Evolutionary conservation across 2,329 filamentous ascomycete species (phyloP).

Genomic region (Corynespora cassiicola): DNA sequence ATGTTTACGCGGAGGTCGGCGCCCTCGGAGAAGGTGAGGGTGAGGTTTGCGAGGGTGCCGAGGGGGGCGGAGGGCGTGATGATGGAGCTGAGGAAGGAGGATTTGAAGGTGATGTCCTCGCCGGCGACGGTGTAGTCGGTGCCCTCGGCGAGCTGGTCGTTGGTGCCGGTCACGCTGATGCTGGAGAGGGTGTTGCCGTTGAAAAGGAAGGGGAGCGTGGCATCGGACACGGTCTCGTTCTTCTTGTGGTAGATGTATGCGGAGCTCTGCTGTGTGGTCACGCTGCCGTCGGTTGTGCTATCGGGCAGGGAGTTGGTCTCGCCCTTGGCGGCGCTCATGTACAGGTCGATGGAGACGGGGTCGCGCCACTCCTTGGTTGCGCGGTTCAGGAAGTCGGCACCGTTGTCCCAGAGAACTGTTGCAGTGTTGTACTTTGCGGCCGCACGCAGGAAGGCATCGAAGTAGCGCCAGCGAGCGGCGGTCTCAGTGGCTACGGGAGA

Average conservation of each 20-base stretch:
- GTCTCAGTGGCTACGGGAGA: constrained; percentile 59
- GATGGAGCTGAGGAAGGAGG: constrained; percentile 55
- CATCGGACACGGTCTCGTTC: constrained; percentile 51
- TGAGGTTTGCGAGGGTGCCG: constrained; percentile 59
- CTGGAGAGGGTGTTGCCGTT: constrained; percentile 61
- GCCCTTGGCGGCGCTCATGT: constrained; percentile 53
- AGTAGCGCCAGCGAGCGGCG: constrained; percentile 65
- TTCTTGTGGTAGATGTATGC: constrained; percentile 63
- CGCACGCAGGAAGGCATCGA: constrained; percentile 59
- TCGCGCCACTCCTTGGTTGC: constrained; percentile 59
- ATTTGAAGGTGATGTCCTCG: constrained; percentile 54
- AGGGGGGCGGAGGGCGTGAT: constrained; percentile 50
- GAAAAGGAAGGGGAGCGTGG: constrained; percentile 58
- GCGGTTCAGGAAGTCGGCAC: constrained; percentile 62
- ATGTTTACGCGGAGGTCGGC: constrained; percentile 56
- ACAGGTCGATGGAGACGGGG: constrained; percentile 54
- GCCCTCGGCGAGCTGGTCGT: constrained; percentile 42
- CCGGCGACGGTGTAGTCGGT: constrained; percentile 58
- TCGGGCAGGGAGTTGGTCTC: constrained; percentile 59
- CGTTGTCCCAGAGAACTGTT: constrained; percentile 66
- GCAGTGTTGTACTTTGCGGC: constrained; percentile 58
- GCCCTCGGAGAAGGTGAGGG: constrained; percentile 60
- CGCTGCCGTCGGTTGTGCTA: constrained; percentile 57
- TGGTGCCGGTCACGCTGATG: constrained; percentile 40
- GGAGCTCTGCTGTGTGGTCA: constrained; percentile 55